phyloP scores from a whole-genome alignment of 345 rosid genomes.

The Pseudoturritis turrita region DNA sequence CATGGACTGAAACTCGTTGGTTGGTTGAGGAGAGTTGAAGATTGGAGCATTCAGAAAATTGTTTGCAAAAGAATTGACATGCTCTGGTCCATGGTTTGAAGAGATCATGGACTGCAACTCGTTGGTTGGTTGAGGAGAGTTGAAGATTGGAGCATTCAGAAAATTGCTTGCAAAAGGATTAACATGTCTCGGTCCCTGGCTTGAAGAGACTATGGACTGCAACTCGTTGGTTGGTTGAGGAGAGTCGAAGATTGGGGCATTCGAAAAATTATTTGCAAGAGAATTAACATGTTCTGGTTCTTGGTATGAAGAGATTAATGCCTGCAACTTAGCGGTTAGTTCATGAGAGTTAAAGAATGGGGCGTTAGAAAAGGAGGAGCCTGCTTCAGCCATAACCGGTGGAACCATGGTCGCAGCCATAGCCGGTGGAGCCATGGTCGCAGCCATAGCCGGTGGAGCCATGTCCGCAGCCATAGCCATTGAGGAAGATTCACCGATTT shows the following conservation, averaged over 20 bases:
- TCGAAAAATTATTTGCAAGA: not conserved
- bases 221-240: not conserved
- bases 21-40: no score
- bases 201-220: not conserved
- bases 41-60: no score
- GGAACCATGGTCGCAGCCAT: no score
- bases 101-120: no score
- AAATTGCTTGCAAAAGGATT: no score
- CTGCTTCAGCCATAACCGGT: not conserved
- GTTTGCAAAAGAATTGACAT: no score
- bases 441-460: not conserved
- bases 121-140: no score
- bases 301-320: not conserved
- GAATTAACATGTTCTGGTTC: no score
- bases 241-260: not conserved
- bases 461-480: not conserved
- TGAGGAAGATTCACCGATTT: conserved; percentile 4
- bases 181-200: no score
- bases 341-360: not conserved
- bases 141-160: no score
- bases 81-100: no score
- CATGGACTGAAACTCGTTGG: no score
- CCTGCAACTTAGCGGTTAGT: not conserved
- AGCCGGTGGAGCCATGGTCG: not conserved
- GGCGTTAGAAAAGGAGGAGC: not conserved